Evolutionary conservation across 176 grass and related monocot species (phyloP).

Genomic region (Cocos nucifera): DNA sequence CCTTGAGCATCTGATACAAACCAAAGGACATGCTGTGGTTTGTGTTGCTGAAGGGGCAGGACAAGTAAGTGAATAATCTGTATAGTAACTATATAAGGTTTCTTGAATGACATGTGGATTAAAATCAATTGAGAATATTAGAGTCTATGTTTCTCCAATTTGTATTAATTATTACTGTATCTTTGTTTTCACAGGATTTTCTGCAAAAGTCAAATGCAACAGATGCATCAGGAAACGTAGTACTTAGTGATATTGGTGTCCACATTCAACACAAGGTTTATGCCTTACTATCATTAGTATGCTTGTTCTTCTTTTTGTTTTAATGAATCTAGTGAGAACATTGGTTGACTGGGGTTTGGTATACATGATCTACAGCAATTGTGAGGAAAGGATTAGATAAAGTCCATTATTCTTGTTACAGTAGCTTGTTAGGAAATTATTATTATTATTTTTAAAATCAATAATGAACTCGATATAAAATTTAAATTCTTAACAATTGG

Average conservation of each 20-base stretch:
- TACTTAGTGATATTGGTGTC: slow-evolving; percentile 91
- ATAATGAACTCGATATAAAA: too few relatives aligned
- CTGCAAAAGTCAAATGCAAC: slow-evolving; percentile 76
- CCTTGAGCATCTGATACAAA: slow-evolving; percentile 61
- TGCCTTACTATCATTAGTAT: background rate
- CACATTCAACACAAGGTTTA: slow-evolving; percentile 80
- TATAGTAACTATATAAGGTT: background rate
- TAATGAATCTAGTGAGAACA: too few relatives aligned
- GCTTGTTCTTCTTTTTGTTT: too few relatives aligned
- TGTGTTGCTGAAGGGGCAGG: slow-evolving; percentile 94
- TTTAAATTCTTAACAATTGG: too few relatives aligned
- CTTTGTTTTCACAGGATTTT: slow-evolving; percentile 57
- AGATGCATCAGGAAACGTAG: slow-evolving; percentile 83
- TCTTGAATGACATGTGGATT: background rate
- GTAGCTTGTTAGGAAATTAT: too few relatives aligned
- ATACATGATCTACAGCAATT: too few relatives aligned
- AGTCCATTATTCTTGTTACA: too few relatives aligned
- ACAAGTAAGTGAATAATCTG: slow-evolving; percentile 40
- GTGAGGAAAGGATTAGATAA: too few relatives aligned
- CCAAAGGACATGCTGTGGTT: slow-evolving; percentile 79
- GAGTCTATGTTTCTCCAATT: too few relatives aligned
- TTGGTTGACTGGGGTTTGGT: too few relatives aligned
- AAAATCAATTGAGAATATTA: background rate
- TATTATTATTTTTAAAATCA: too few relatives aligned
- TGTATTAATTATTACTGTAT: slow-evolving; percentile 10